Base-by-base conservation (phyloP, 2,329 filamentous ascomycete species). In the Geosmithia flava region DNA sequence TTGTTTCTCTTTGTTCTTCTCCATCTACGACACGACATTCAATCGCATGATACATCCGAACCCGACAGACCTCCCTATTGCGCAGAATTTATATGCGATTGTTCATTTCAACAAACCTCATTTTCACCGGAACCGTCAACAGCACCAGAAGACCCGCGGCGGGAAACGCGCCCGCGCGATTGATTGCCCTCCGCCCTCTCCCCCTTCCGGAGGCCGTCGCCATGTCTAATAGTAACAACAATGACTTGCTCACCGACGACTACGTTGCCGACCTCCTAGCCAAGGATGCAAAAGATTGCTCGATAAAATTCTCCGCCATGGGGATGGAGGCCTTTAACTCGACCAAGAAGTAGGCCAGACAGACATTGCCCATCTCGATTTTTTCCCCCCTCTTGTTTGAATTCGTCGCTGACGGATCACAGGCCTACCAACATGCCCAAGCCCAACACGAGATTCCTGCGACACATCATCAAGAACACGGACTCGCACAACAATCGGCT, bases 361-460 rank as follows among this genome's bases (percentile, higher is more conserved):
- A 42, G 37, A 5, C n/a, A 19, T 23, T 6, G 11, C 33, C 11
- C 33, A 13, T 37, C 11, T 13, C 33, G 13, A 19, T 43, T 43
- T 11, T 27, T 8, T 27, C 23, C 4, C 15, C 11, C 44, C 15
- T 45, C 44, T 27, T 30, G n/a, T 30, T 5, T 44, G 30, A 17
- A 7, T 6, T 27, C 23, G 10, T 45, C 37, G 30, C 46, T 47
- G 46, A 47, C 46, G 37, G 11, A 13, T n/a, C 20, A 16, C 50
- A 88, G 79, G 58, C 78, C 81, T 49, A 66, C 76, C 44, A 76
- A 77, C 55, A 78, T 82, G 53, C 87, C 87, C 1, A 96, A 91
- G 61, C 90, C 91, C 3, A 97, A 98, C 58, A 96, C 87, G 0
- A 78, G 85, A 33, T 97, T 97, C 61, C 69, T 98, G 42, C 82